A percentile compares a stretch with the other conserved stretches of the same genome.
Evolutionary conservation across 768 basidiomycete species (phyloP).

Genomic region (Amanita exitialis): DNA sequence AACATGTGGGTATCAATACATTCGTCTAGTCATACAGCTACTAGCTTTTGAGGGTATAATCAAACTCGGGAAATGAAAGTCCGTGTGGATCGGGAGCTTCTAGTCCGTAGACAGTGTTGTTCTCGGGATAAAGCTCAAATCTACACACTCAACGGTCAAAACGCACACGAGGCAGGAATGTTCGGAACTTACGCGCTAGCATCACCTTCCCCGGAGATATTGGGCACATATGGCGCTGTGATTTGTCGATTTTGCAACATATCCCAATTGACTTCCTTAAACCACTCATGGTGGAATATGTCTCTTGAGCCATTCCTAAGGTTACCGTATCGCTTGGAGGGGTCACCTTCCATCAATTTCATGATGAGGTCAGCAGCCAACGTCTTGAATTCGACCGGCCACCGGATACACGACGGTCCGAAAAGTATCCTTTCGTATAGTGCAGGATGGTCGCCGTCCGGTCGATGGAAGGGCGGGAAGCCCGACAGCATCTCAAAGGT

Average conservation of each 20-base stretch:
- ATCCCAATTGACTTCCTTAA: slow-evolving; percentile 88
- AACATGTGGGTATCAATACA: slow-evolving; percentile 4
- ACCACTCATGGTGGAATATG: slow-evolving; percentile 92
- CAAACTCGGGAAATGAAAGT: slow-evolving; percentile 66
- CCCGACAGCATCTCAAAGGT: slow-evolving; percentile 98
- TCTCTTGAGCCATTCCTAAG: slow-evolving; percentile 81
- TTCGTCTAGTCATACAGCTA: slow-evolving; percentile 4
- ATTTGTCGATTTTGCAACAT: slow-evolving; percentile 78
- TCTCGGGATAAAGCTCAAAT: slow-evolving; percentile 74
- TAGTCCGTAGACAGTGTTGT: slow-evolving; percentile 59
- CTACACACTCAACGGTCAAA: slow-evolving; percentile 22
- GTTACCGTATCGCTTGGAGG: slow-evolving; percentile 85
- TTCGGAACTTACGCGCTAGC: slow-evolving; percentile 70
- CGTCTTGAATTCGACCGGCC: slow-evolving; percentile 63
- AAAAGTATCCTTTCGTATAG: slow-evolving; percentile 88
- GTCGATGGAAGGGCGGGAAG: slow-evolving; percentile 88
- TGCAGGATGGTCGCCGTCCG: slow-evolving; percentile 72
- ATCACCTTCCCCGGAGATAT: slow-evolving; percentile 88
- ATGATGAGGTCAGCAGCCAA: slow-evolving; percentile 84
- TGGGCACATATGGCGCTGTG: slow-evolving; percentile 90
- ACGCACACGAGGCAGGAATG: slow-evolving; percentile 7
- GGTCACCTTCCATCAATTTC: slow-evolving; percentile 84
- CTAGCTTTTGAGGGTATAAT: slow-evolving; percentile 37
- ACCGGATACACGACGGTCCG: slow-evolving; percentile 66
- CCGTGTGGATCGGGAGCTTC: slow-evolving; percentile 54